A percentile compares a stretch with the other conserved stretches of the same genome.
phyloP scores from a whole-genome alignment of 2,329 filamentous ascomycete species.

The Conoideocrella luteorostrata region DNA sequence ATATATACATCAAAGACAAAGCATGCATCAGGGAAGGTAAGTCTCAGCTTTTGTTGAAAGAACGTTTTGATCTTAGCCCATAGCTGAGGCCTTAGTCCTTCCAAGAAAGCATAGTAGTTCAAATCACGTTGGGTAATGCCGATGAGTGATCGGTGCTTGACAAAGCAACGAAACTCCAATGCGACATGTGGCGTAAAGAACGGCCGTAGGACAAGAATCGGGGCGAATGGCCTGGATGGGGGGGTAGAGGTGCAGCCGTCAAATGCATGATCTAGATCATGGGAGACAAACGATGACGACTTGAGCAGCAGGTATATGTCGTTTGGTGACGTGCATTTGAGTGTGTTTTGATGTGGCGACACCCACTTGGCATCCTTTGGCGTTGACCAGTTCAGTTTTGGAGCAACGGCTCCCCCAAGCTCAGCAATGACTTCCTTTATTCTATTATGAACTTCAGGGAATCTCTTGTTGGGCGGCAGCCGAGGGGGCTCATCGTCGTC shows the following conservation, averaged over 20 bases:
- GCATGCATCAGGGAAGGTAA: conserved; percentile 74
- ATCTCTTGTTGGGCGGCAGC: conserved; percentile 47
- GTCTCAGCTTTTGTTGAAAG: conserved; percentile 66
- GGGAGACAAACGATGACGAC: conserved; percentile 87
- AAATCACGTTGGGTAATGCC: conserved; percentile 84
- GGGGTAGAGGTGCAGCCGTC: conserved; percentile 53
- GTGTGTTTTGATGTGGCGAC: conserved; percentile 72
- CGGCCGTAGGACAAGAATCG: conserved; percentile 78
- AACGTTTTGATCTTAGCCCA: conserved; percentile 66
- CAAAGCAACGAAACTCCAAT: conserved; percentile 93
- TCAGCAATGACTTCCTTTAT: conserved; percentile 74
- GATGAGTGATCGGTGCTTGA: conserved; percentile 72
- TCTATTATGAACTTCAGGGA: conserved; percentile 66
- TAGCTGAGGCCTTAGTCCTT: conserved; percentile 56
- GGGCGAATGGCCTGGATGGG: conserved; percentile 49
- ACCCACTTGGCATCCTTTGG: conserved; percentile 97
- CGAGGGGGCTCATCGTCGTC: conserved; percentile 37
- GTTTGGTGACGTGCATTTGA: conserved; percentile 82
- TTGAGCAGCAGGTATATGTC: conserved; percentile 94
- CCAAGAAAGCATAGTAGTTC: conserved; percentile 82
- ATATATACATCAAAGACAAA: conserved; percentile 94
- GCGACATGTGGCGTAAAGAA: conserved; percentile 85
- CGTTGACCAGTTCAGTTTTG: conserved; percentile 95
- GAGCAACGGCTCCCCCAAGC: conserved; percentile 78
- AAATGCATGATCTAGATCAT: conserved; percentile 90